Evolutionary conservation across 768 basidiomycete species (phyloP).

Genomic region (Termitomyces sp.): DNA sequence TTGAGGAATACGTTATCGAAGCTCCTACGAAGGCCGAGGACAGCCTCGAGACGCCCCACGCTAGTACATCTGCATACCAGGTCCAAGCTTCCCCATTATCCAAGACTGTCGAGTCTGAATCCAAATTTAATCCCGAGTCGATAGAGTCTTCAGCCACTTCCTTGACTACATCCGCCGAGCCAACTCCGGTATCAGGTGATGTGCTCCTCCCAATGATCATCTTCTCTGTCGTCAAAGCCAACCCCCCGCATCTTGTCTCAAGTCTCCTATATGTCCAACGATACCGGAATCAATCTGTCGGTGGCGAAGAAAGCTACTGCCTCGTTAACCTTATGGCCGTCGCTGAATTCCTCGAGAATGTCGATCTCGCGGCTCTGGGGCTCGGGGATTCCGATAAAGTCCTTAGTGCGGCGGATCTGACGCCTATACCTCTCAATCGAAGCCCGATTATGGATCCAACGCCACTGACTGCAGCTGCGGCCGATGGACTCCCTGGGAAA

Average conservation of each 20-base stretch:
- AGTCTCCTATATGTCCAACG: conserved; percentile 61
- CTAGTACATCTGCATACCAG: not conserved
- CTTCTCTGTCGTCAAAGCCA: conserved; percentile 88
- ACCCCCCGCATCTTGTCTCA: conserved; percentile 77
- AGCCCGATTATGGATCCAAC: conserved; percentile 43
- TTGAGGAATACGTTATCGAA: not conserved
- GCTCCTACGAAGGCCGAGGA: not conserved
- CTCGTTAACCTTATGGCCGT: conserved; percentile 94
- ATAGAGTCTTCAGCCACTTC: conserved; percentile 4
- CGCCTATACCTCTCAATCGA: conserved; percentile 71
- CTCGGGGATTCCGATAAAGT: conserved; percentile 53
- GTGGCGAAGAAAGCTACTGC: conserved; percentile 89
- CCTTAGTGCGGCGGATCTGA: conserved; percentile 70
- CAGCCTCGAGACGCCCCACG: conserved; percentile 3
- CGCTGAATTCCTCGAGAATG: conserved; percentile 92
- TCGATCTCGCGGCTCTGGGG: conserved; percentile 69
- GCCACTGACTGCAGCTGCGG: conserved; percentile 34
- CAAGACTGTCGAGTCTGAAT: conserved; percentile 8
- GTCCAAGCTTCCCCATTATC: conserved; percentile 7
- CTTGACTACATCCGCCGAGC: conserved; percentile 9
- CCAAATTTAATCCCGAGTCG: not conserved
- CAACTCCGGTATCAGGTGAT: conserved; percentile 74
- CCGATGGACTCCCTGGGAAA: conserved; percentile 43
- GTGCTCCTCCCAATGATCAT: conserved; percentile 91
- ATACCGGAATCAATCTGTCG: conserved; percentile 48